These are phyloP conservation scores for Sarocladium strictum DNA, from an alignment of 2,329 filamentous ascomycete species.

Conservation along the genomic window DNA sequence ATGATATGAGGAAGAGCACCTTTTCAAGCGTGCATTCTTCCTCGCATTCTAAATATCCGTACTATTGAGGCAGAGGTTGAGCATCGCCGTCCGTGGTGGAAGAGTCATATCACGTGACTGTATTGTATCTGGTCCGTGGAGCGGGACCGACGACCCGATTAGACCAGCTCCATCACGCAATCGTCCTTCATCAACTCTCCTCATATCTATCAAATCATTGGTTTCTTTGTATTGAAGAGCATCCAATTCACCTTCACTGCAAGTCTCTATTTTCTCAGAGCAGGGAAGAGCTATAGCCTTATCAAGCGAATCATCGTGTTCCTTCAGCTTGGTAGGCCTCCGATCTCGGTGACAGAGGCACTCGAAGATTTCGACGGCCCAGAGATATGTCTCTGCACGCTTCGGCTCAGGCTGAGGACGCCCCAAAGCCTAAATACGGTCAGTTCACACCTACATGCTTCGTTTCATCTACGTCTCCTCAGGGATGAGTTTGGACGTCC, in stretches of 20 bases:
- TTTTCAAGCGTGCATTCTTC: too few species aligned
- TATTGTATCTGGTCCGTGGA: background rate
- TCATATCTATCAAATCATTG: background rate
- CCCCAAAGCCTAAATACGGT: conserved; percentile 15
- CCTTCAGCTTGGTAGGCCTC: background rate
- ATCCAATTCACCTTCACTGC: background rate
- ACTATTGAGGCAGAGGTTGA: too few species aligned
- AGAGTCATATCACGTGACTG: conserved; percentile 2
- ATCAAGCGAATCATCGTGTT: background rate
- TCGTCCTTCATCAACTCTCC: background rate
- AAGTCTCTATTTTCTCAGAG: background rate
- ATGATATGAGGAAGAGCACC: too few species aligned
- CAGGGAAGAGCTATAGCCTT: background rate
- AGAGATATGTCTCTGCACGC: conserved; percentile 2
- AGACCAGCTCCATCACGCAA: conserved; percentile 4
- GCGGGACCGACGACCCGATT: background rate
- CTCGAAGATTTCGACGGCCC: background rate
- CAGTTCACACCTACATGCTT: conserved; percentile 12
- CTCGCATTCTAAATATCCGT: too few species aligned
- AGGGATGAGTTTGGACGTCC: conserved; percentile 9
- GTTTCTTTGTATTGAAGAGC: background rate
- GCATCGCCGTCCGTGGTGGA: background rate
- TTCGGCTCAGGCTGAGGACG: background rate
- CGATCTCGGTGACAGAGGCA: background rate
- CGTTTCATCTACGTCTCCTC: conserved; percentile 8